Conservation (phyloP, 2,329 filamentous ascomycete genomes). For the Metarhizium guizhouense region DNA sequence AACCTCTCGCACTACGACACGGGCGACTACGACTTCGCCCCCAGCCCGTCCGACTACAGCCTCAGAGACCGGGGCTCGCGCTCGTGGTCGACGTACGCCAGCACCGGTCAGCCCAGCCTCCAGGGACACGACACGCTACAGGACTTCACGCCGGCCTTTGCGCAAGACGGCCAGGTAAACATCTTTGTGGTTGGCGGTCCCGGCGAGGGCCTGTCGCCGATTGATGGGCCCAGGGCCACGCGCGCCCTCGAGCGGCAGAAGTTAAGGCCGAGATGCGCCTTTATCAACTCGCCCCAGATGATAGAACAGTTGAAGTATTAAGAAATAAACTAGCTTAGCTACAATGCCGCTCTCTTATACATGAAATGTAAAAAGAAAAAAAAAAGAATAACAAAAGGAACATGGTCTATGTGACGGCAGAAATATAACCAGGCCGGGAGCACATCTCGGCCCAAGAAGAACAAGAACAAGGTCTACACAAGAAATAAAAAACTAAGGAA, state of each 20-base stretch:
- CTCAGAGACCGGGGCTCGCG: constrained; percentile 30
- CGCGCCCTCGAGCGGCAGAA: constrained; percentile 30
- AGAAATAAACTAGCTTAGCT: not conserved
- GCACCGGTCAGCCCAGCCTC: constrained; percentile 24
- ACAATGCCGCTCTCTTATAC: not conserved
- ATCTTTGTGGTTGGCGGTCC: constrained; percentile 37
- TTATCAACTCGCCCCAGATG: constrained; percentile 34
- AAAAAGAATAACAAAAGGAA: too few species aligned
- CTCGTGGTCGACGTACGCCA: constrained; percentile 39
- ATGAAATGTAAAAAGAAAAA: not conserved
- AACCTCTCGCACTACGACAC: constrained; percentile 35
- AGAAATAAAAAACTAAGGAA: too few species aligned
- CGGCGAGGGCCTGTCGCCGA: constrained; percentile 29
- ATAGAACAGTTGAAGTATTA: constrained; percentile 33
- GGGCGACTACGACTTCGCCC: constrained; percentile 24
- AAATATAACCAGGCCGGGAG: too few species aligned
- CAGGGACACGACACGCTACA: constrained; percentile 27
- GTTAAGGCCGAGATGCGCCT: constrained; percentile 36
- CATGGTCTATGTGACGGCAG: too few species aligned
- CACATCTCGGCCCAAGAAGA: too few species aligned
- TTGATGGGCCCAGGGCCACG: constrained; percentile 24
- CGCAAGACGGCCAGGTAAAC: constrained; percentile 12
- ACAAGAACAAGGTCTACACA: too few species aligned
- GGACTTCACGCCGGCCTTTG: constrained; percentile 31
- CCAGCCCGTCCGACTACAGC: constrained; percentile 28